phyloP scores from a whole-genome alignment of 2,329 filamentous ascomycete species.

The Botrytis elliptica region DNA sequence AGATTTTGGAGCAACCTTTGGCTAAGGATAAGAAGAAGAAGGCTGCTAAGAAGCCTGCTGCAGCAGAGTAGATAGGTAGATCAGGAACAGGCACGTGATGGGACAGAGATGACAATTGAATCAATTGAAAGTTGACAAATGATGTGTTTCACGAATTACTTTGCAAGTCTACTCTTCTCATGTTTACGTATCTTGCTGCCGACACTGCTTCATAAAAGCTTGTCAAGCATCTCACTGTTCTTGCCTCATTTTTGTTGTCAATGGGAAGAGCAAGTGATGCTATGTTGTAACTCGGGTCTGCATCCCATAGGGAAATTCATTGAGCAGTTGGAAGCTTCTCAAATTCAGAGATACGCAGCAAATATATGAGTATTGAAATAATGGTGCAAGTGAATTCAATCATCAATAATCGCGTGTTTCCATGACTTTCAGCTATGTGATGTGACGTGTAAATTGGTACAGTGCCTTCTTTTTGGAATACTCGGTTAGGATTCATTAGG shows the following conservation, averaged over 20 bases:
- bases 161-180: constrained; percentile 3
- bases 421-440: background rate
- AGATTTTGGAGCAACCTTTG: constrained; percentile 88
- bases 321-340: constrained; percentile 31
- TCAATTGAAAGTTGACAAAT: constrained; percentile 1
- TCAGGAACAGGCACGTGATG: constrained; percentile 38
- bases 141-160: constrained; percentile 5
- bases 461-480: background rate
- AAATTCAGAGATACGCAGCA: constrained; percentile 33
- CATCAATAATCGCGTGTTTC: background rate
- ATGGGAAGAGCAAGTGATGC: background rate
- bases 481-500: constrained; percentile 8
- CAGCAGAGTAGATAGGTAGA: constrained; percentile 39
- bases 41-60: constrained; percentile 44
- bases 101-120: constrained; percentile 3
- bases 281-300: constrained; percentile 16
- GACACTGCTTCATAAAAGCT: constrained; percentile 21
- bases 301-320: constrained; percentile 11
- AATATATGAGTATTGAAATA: constrained; percentile 16
- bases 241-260: constrained; percentile 11
- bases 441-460: constrained; percentile 5
- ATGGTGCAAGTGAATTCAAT: constrained; percentile 8
- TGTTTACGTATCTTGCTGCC: constrained; percentile 26
- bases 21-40: constrained; percentile 67
- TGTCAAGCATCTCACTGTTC: constrained; percentile 14